phyloP scores from a whole-genome alignment of 2,329 filamentous ascomycete genomes.

The Phyllosticta paracitricarpa region DNA sequence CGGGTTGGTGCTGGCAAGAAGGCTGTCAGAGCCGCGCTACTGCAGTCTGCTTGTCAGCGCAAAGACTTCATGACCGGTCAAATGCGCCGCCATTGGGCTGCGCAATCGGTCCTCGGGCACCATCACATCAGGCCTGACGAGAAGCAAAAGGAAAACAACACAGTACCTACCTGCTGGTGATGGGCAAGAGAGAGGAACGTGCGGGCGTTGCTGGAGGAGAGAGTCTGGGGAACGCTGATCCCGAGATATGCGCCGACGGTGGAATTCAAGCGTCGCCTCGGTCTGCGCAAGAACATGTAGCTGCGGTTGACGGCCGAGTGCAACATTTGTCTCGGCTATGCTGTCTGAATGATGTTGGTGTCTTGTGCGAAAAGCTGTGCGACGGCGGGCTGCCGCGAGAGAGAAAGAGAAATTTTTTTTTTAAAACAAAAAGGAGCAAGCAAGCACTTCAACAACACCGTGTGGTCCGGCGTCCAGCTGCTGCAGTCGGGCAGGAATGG shows the following conservation, averaged over 20 bases:
- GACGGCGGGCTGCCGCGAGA: background rate
- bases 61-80: slow-evolving; percentile 4
- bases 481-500: background rate
- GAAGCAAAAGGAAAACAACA: background rate
- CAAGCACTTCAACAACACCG: background rate
- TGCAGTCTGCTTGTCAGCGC: slow-evolving; percentile 10
- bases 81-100: slow-evolving; percentile 8
- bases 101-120: slow-evolving; percentile 3
- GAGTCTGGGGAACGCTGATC: slow-evolving; percentile 3
- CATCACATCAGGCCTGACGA: background rate
- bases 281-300: slow-evolving; percentile 11
- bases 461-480: background rate
- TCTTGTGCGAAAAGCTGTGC: background rate
- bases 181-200: slow-evolving; percentile 1
- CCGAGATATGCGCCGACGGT: background rate
- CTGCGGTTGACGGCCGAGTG: slow-evolving; percentile 3
- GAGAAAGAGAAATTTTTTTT: background rate
- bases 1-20: background rate
- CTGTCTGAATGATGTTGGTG: background rate
- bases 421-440: background rate
- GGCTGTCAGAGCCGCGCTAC: slow-evolving; percentile 9
- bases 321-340: slow-evolving; percentile 2
- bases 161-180: slow-evolving; percentile 5
- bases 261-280: background rate
- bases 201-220: slow-evolving; percentile 8